Evolutionary conservation across 129 eudicot genomes (phyloP).

Genomic region (Sambucus nigra): DNA sequence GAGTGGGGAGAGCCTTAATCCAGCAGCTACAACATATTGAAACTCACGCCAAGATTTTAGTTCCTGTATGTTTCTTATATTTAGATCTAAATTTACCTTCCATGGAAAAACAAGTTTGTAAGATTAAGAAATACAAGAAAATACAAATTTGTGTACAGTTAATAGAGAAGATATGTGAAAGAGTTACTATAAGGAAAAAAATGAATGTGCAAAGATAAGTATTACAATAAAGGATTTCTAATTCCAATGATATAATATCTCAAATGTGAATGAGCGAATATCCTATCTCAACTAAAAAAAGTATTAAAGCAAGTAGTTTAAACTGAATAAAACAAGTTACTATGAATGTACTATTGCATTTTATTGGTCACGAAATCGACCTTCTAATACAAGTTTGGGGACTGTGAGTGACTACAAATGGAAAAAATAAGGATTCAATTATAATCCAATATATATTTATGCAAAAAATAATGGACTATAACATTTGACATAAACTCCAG

Average conservation of each 20-base stretch:
- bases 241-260: background rate
- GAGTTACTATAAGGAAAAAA: background rate
- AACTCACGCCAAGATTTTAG: constrained; percentile 96
- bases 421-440: constrained; percentile 1
- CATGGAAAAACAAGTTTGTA: constrained; percentile 5
- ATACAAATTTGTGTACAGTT: background rate
- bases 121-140: constrained; percentile 4
- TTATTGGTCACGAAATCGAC: constrained; percentile 94
- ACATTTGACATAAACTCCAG: constrained; percentile 64
- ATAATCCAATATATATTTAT: constrained; percentile 9
- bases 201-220: background rate
- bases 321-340: constrained; percentile 6
- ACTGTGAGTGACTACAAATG: constrained; percentile 81
- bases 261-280: background rate
- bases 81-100: constrained; percentile 95
- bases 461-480: constrained; percentile 5
- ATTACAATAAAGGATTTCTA: background rate
- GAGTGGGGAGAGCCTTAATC: constrained; percentile 76
- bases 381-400: constrained; percentile 91
- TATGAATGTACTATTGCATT: constrained; percentile 65
- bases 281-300: background rate
- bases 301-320: background rate
- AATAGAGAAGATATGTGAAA: background rate
- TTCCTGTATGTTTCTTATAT: constrained; percentile 80
- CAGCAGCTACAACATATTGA: constrained; percentile 99